These are phyloP conservation scores for Arthroderma sp. DNA, from an alignment of 2,329 filamentous ascomycete species.

Conservation along the genomic window DNA sequence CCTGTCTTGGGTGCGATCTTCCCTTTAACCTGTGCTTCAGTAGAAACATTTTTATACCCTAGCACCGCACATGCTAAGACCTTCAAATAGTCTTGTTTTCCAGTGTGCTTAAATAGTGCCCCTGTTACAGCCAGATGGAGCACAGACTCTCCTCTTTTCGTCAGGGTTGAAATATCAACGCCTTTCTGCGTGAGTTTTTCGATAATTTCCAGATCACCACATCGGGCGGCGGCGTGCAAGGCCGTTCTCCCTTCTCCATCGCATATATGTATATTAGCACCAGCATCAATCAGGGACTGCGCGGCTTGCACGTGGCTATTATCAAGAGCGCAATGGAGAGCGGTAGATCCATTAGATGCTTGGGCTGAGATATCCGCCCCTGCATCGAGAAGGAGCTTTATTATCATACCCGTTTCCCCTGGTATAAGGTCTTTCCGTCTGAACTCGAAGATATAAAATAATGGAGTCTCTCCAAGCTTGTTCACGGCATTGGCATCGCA, in stretches of 20 bases:
- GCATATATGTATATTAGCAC: not conserved
- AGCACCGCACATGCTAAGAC: no score
- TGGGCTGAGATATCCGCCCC: not conserved
- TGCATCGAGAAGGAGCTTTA: not conserved
- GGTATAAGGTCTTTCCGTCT: not conserved
- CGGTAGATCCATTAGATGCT: not conserved
- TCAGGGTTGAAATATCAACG: no score
- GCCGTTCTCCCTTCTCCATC: not conserved
- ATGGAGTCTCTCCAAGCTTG: not conserved
- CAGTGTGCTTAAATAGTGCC: no score
- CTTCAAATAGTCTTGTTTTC: no score
- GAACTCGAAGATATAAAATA: not conserved
- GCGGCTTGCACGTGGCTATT: not conserved
- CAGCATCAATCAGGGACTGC: not conserved
- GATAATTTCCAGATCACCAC: no score
- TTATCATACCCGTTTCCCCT: not conserved
- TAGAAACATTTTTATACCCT: no score
- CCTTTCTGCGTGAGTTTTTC: no score
- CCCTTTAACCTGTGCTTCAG: no score
- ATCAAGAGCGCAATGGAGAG: not conserved
- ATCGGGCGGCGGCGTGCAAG: not conserved
- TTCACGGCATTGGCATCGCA: not conserved
- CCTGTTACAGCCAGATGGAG: no score
- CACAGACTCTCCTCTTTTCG: no score
- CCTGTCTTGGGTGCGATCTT: no score